phyloP scores from a whole-genome alignment of 176 grass and related monocot species.

The Carex kokanica region DNA sequence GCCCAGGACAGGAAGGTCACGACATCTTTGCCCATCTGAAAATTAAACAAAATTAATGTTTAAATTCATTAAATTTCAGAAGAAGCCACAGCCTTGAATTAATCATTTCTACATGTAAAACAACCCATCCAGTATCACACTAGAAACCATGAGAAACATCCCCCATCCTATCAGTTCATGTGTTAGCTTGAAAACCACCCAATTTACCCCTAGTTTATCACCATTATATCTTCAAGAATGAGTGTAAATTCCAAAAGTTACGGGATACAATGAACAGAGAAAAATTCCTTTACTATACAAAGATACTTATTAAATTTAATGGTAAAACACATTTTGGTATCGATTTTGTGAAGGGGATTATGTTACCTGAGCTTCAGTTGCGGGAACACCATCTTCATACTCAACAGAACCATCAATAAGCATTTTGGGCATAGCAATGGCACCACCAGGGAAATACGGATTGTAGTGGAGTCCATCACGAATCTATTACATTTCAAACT shows the following conservation, averaged over 20 bases:
- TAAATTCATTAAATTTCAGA: constrained; percentile 19
- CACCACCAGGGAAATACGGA: constrained; percentile 96
- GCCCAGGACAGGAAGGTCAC: constrained; percentile 95
- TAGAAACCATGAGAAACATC: neutral
- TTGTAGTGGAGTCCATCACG: constrained; percentile 96
- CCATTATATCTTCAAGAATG: neutral
- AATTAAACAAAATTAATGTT: constrained; percentile 22
- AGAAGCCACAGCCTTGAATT: neutral
- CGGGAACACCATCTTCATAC: constrained; percentile 72
- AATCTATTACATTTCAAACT: constrained; percentile 56
- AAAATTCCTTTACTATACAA: neutral
- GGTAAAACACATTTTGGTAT: neutral
- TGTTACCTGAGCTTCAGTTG: constrained; percentile 86
- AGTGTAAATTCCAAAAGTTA: neutral
- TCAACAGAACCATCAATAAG: constrained; percentile 92
- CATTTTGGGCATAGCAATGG: constrained; percentile 99
- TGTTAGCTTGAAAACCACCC: neutral
- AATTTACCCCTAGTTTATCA: constrained; percentile 17
- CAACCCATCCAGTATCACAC: neutral
- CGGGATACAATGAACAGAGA: neutral
- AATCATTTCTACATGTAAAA: neutral
- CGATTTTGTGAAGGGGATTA: neutral
- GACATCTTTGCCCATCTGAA: constrained; percentile 95
- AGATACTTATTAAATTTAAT: neutral
- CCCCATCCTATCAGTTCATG: neutral